Evolutionary conservation across 2,329 filamentous ascomycete genomes (phyloP).

Genomic region (Alternaria ethzedia): DNA sequence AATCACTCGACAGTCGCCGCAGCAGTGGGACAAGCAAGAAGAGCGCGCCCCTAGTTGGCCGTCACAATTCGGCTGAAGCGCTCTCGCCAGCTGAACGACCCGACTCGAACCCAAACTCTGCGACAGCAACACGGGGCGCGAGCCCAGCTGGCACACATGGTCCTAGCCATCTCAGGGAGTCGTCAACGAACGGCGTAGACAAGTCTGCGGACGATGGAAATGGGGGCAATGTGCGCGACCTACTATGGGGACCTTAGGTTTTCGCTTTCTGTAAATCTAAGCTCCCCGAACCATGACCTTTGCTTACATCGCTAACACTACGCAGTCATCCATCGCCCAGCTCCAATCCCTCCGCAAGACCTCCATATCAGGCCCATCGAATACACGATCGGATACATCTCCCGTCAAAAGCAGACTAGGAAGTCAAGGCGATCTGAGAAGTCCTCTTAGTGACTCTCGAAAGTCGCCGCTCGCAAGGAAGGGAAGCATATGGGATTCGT

Average conservation of each 20-base stretch:
- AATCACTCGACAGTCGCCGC: conserved; percentile 87
- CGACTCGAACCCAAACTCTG: conserved; percentile 36
- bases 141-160: conserved; percentile 42
- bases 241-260: conserved; percentile 53
- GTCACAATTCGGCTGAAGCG: conserved; percentile 36
- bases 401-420: conserved; percentile 24
- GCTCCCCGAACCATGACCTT: conserved; percentile 21
- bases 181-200: conserved; percentile 30
- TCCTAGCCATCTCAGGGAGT: conserved; percentile 44
- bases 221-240: conserved; percentile 52
- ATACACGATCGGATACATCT: conserved; percentile 16
- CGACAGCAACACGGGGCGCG: conserved; percentile 38
- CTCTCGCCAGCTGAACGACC: conserved; percentile 28
- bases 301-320: conserved; percentile 17
- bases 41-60: conserved; percentile 57
- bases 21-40: conserved; percentile 88
- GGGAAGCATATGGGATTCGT: conserved; percentile 47
- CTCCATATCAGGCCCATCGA: conserved; percentile 17
- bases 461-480: conserved; percentile 23
- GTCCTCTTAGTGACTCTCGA: not conserved
- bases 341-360: conserved; percentile 26
- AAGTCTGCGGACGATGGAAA: conserved; percentile 40
- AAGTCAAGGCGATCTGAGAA: conserved; percentile 25
- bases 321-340: conserved; percentile 4
- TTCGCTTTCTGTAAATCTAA: conserved; percentile 40